phyloP scores from a whole-genome alignment of 2,329 filamentous ascomycete genomes.

The Fusarium liriodendri region DNA sequence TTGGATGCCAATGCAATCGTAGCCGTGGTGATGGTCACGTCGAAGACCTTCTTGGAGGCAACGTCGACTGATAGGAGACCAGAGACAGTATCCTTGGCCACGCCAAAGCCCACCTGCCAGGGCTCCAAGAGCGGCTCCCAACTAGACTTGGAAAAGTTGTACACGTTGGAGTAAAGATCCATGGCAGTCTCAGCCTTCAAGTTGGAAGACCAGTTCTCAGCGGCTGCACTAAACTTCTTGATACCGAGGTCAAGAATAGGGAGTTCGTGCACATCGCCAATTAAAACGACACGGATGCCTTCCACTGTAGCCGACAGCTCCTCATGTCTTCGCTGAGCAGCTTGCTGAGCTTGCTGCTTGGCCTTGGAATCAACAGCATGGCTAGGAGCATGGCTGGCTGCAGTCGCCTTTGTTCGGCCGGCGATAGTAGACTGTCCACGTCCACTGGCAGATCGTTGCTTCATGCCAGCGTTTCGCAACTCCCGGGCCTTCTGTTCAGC shows the following conservation, averaged over 20 bases:
- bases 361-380: slow-evolving; percentile 39
- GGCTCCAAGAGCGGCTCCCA: slow-evolving; percentile 98
- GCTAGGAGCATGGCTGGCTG: slow-evolving; percentile 47
- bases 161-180: slow-evolving; percentile 94
- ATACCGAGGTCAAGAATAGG: slow-evolving; percentile 94
- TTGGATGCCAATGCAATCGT: slow-evolving; percentile 95
- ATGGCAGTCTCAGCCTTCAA: slow-evolving; percentile 91
- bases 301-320: slow-evolving; percentile 88
- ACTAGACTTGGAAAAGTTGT: slow-evolving; percentile 98
- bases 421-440: slow-evolving; percentile 64
- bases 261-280: slow-evolving; percentile 95
- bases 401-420: slow-evolving; percentile 51
- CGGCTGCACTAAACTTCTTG: slow-evolving; percentile 86
- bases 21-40: slow-evolving; percentile 91
- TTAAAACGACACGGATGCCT: slow-evolving; percentile 90
- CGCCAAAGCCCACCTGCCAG: slow-evolving; percentile 93
- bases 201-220: slow-evolving; percentile 90
- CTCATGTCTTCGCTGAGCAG: slow-evolving; percentile 61
- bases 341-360: slow-evolving; percentile 21
- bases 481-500: slow-evolving; percentile 69
- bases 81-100: slow-evolving; percentile 80
- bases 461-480: slow-evolving; percentile 60
- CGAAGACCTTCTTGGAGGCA: slow-evolving; percentile 89
- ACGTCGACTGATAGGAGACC: slow-evolving; percentile 86
- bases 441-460: slow-evolving; percentile 67